phyloP scores from a whole-genome alignment of 768 basidiomycete species.

The Xerocomus brunneocitrinus region DNA sequence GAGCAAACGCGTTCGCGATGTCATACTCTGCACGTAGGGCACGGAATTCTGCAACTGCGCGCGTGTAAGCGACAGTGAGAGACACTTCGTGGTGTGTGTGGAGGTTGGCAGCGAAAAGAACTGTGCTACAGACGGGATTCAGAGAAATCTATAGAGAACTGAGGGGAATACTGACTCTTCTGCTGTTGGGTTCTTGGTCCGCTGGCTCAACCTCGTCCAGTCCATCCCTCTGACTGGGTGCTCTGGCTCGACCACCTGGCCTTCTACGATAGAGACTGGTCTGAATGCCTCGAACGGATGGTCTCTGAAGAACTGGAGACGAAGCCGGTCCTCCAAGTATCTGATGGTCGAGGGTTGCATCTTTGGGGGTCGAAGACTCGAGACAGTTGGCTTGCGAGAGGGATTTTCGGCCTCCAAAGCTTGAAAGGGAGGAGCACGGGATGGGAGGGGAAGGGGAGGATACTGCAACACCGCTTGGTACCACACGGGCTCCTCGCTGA shows the following conservation, averaged over 20 bases:
- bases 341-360: constrained; percentile 54
- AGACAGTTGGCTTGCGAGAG: constrained; percentile 21
- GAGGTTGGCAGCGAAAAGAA: constrained; percentile 78
- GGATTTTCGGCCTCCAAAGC: constrained; percentile 42
- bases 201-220: constrained; percentile 81
- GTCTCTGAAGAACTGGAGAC: constrained; percentile 90
- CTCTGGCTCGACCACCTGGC: constrained; percentile 48
- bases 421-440: constrained; percentile 56
- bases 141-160: constrained; percentile 2
- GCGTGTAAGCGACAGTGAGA: constrained; percentile 74
- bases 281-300: constrained; percentile 96
- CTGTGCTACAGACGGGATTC: constrained; percentile 46
- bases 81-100: constrained; percentile 59
- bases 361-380: constrained; percentile 33
- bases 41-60: constrained; percentile 81
- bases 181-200: constrained; percentile 74
- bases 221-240: constrained; percentile 52
- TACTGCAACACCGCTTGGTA: constrained; percentile 79
- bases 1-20: constrained; percentile 70
- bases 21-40: constrained; percentile 82
- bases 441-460: constrained; percentile 83
- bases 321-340: constrained; percentile 82
- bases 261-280: constrained; percentile 72
- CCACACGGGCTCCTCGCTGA: constrained; percentile 73
- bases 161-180: constrained; percentile 71